Base-by-base conservation (phyloP, 1,284 basidiomycete genomes). In the Malassezia japonica region DNA sequence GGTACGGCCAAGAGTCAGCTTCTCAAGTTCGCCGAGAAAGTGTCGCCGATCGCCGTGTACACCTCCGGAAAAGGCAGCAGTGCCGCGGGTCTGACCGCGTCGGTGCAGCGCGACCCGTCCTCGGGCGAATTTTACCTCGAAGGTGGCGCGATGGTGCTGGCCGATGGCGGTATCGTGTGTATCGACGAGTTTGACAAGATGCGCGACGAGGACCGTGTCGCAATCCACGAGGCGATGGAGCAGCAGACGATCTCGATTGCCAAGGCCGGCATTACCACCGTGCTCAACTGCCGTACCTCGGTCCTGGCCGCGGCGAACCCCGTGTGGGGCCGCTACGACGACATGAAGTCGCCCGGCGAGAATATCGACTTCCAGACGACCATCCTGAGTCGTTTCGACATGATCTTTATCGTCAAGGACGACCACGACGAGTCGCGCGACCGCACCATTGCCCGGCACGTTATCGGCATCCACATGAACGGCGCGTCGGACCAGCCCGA, bases 141-240 rank as follows among this genome's bases (percentile, higher is more conserved):
- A 78, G 94, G 94, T 5, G 94, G 94, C 24, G 94, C 94, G 1
- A 98, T 99, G 94, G 94, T 99, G 8, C 81, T 99, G 25, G 94
- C 94, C 0, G 94, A 99, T 71, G 90, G 88, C 4, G 94, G 94
- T 24, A 91, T 98, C 13, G 94, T 98, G 18, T 98, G 94, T 72
- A 99, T 99, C 68, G 94, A 99, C 71, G 94, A 99, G 74, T 99
- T 99, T 67, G 94, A 98, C 78, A 99, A 99, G 79, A 99, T 98
- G 94, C 80, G 92, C 25, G 94, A 98, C 70, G 92, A 96, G 74
- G 94, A 98, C 71, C 83, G 94, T 54, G 94, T 98, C 2, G 94
- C 94, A 0, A 98, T 98, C 56, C 94, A 98, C 76, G 94, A 98
- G 76, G 94, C 92, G 15, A 99, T 99, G 92, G 92, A 99, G 70